phyloP scores from a whole-genome alignment of 345 rosid genomes.

The Rhodomyrtus tomentosa region DNA sequence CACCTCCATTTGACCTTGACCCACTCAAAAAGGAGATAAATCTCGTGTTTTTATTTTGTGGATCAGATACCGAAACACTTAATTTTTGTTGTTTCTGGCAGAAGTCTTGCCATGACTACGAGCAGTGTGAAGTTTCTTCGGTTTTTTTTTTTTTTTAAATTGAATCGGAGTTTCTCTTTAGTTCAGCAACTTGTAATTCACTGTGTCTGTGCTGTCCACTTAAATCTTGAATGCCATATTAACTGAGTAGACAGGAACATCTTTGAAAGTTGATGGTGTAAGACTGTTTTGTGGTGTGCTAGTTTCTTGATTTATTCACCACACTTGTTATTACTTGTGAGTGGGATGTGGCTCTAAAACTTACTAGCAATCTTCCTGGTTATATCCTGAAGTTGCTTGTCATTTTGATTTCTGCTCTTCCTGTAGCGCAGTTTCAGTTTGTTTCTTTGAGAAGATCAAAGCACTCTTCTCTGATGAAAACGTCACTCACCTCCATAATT shows the following conservation, averaged over 20 bases:
- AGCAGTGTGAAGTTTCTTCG: background rate
- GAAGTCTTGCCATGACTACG: background rate
- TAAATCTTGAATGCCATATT: background rate
- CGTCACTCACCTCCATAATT: background rate
- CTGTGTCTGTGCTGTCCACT: background rate
- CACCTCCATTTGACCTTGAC: background rate
- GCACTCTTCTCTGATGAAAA: background rate
- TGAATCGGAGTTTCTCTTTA: background rate
- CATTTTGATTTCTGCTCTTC: background rate
- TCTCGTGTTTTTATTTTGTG: background rate
- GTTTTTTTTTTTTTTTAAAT: background rate
- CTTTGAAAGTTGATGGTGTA: background rate
- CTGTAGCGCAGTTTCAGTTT: background rate
- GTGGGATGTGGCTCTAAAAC: background rate
- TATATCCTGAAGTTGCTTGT: background rate
- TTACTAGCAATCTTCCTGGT: background rate
- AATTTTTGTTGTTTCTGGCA: background rate
- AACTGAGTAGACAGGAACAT: background rate
- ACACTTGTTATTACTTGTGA: background rate
- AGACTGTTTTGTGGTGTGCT: background rate
- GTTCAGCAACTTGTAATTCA: background rate
- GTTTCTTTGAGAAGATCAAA: background rate
- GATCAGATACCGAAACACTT: background rate
- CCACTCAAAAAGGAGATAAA: background rate
- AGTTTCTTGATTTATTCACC: background rate